phyloP scores from a whole-genome alignment of 306 rosid genomes.

The Mimosa bimucronata region DNA sequence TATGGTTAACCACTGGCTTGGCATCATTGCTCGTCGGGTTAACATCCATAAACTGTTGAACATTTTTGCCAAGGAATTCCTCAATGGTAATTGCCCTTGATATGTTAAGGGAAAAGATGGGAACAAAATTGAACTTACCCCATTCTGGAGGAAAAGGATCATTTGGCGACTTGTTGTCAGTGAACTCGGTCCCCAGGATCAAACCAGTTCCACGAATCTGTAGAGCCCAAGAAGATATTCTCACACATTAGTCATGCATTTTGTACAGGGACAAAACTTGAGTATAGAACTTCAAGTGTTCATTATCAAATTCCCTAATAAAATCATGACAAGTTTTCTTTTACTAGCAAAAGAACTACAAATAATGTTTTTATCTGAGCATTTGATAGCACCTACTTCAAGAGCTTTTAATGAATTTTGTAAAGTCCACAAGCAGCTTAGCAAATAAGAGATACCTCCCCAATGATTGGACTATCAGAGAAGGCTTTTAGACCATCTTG shows the following conservation, averaged over 20 bases:
- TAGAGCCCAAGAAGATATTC: constrained; percentile 30
- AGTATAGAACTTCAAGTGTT: background rate
- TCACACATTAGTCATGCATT: constrained; percentile 3
- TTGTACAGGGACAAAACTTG: background rate
- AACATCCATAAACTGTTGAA: background rate
- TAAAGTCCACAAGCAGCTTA: constrained; percentile 15
- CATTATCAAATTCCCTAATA: background rate
- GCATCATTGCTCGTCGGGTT: background rate
- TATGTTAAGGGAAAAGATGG: background rate
- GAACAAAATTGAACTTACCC: constrained; percentile 61
- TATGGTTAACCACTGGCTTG: background rate
- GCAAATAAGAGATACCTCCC: constrained; percentile 67
- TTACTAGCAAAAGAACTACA: background rate
- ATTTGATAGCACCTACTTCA: background rate
- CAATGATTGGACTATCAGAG: constrained; percentile 80
- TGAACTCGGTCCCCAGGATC: constrained; percentile 76
- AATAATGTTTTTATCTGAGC: background rate
- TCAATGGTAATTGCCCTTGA: background rate
- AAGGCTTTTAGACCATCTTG: constrained; percentile 88
- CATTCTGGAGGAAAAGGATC: constrained; percentile 90
- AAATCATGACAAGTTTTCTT: background rate
- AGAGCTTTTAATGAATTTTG: background rate
- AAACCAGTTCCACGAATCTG: constrained; percentile 95
- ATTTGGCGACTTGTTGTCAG: constrained; percentile 88
- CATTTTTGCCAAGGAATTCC: background rate